Percentiles rank a stretch among this genome's conserved stretches.
phyloP scores from a whole-genome alignment of 495 filamentous ascomycete species.

The Diplogelasinospora grovesii region DNA sequence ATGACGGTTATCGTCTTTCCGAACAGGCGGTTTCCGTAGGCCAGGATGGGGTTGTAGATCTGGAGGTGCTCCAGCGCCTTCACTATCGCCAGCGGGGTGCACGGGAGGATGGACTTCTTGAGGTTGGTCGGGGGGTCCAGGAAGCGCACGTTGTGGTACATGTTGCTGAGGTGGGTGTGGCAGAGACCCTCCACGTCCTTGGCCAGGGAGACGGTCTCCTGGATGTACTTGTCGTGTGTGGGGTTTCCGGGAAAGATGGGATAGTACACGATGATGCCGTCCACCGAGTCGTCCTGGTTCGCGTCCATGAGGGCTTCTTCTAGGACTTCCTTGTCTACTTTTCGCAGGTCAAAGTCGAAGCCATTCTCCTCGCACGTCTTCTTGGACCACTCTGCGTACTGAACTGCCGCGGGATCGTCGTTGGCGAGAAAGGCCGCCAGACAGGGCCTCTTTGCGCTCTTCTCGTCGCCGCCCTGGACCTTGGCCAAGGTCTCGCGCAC shows the following conservation, averaged over 20 bases:
- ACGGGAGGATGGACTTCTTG: conserved; percentile 88
- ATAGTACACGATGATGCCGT: conserved; percentile 98
- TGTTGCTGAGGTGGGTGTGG: conserved; percentile 94
- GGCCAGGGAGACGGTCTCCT: conserved; percentile 80
- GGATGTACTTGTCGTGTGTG: conserved; percentile 83
- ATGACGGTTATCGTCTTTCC: conserved; percentile 91
- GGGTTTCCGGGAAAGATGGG: conserved; percentile 76
- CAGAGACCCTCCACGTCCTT: conserved; percentile 97
- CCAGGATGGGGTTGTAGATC: conserved; percentile 94
- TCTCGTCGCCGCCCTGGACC: conserved; percentile 43
- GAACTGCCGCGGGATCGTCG: conserved; percentile 77
- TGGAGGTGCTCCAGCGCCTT: conserved; percentile 94
- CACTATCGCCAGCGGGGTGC: conserved; percentile 89
- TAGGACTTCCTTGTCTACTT: conserved; percentile 76
- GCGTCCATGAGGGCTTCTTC: conserved; percentile 79
- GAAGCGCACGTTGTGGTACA: conserved; percentile 97
- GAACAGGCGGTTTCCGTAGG: conserved; percentile 86
- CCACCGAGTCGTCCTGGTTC: conserved; percentile 67
- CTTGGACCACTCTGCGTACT: conserved; percentile 96
- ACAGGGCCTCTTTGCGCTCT: conserved; percentile 50
- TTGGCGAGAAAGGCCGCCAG: conserved; percentile 91
- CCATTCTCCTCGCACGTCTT: conserved; percentile 94
- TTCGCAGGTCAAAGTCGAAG: conserved; percentile 77
- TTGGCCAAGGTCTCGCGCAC: conserved; percentile 64
- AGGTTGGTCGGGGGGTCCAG: conserved; percentile 67